Conservation (phyloP, 495 filamentous ascomycete species). For the Rusavskia elegans region DNA sequence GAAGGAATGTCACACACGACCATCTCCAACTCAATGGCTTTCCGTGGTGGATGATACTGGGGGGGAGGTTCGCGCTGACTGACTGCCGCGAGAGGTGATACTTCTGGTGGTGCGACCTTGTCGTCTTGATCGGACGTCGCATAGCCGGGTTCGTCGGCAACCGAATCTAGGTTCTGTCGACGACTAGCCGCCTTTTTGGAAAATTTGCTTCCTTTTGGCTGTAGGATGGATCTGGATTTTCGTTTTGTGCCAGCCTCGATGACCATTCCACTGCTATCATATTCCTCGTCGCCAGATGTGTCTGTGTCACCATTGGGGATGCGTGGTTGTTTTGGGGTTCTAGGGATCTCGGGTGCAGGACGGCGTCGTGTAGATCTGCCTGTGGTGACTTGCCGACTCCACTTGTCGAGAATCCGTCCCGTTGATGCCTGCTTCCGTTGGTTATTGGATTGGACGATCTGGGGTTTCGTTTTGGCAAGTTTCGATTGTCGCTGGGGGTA, state of each 20-base stretch:
- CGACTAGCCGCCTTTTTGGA: constrained; percentile 30
- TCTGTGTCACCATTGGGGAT: constrained; percentile 8
- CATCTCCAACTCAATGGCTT: constrained; percentile 8
- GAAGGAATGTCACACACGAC: constrained; percentile 18
- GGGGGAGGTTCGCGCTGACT: constrained; percentile 21
- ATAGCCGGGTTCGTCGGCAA: constrained; percentile 19
- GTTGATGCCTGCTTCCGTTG: too few species aligned
- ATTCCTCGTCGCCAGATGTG: constrained; percentile 25
- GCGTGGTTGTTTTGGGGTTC: neutral
- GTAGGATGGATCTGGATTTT: constrained; percentile 32
- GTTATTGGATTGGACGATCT: too few species aligned
- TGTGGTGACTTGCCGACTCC: neutral
- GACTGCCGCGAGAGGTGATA: constrained; percentile 9
- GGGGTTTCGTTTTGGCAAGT: neutral
- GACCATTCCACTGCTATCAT: constrained; percentile 11
- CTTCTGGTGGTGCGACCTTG: constrained; percentile 1
- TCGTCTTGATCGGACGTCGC: constrained; percentile 17
- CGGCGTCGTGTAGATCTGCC: neutral
- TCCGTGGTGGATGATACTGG: constrained; percentile 18
- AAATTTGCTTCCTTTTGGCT: constrained; percentile 31
- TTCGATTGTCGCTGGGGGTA: neutral
- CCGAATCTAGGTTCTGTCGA: constrained; percentile 14
- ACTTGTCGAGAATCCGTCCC: neutral
- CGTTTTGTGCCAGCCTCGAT: constrained; percentile 6
- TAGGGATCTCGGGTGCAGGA: neutral